These are phyloP conservation scores for Penicillium corylophilum DNA, from an alignment of 2,329 filamentous ascomycete genomes.

Conservation along the genomic window DNA sequence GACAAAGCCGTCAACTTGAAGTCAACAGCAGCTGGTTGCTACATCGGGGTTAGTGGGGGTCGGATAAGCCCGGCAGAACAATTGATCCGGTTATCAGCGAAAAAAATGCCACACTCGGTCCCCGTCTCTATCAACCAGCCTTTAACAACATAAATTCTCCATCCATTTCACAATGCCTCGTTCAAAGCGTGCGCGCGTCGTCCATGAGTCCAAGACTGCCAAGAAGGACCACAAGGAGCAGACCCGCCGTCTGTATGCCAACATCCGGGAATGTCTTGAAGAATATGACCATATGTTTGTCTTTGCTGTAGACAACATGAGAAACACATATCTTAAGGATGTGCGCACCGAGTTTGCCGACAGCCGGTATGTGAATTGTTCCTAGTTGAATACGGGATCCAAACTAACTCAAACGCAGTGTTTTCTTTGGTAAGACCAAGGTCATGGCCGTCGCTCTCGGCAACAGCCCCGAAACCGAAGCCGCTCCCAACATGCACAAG, in stretches of 20 bases:
- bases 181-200: slow-evolving; percentile 86
- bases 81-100: slow-evolving; percentile 41
- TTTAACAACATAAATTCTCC: slow-evolving; percentile 13
- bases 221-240: slow-evolving; percentile 91
- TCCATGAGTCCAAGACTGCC: slow-evolving; percentile 84
- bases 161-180: slow-evolving; percentile 72
- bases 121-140: slow-evolving; percentile 21
- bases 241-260: slow-evolving; percentile 81
- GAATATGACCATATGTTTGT: slow-evolving; percentile 90
- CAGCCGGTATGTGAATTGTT: slow-evolving; percentile 63
- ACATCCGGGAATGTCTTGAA: slow-evolving; percentile 80
- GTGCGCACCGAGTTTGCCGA: slow-evolving; percentile 82
- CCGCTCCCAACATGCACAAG: slow-evolving; percentile 72
- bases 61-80: slow-evolving; percentile 41
- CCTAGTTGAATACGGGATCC: neutral
- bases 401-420: slow-evolving; percentile 40
- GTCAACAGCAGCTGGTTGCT: slow-evolving; percentile 32
- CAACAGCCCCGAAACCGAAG: slow-evolving; percentile 71
- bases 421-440: slow-evolving; percentile 99
- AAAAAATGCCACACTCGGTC: slow-evolving; percentile 32
- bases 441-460: slow-evolving; percentile 97
- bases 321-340: slow-evolving; percentile 92
- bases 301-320: slow-evolving; percentile 94
- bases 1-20: neutral
- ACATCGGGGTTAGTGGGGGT: slow-evolving; percentile 28